Evolutionary conservation across 495 filamentous ascomycete genomes (phyloP).

Genomic region (Astrocystis sublimbata): DNA sequence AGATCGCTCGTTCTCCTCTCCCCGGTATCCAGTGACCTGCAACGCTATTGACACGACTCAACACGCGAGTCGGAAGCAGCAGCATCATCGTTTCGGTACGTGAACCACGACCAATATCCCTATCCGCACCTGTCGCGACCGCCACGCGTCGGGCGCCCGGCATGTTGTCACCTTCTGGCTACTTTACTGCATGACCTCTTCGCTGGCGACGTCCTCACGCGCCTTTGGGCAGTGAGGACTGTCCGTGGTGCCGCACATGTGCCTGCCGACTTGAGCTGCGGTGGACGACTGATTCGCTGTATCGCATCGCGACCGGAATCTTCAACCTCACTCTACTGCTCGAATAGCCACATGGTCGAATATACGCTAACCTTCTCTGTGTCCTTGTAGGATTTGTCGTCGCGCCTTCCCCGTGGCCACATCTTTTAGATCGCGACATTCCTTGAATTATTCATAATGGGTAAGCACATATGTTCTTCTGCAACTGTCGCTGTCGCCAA

Average conservation of each 20-base stretch:
- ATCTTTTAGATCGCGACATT: constrained; percentile 31
- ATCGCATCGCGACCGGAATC: neutral
- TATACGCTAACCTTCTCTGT: constrained; percentile 21
- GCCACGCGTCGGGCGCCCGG: neutral
- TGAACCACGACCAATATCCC: constrained; percentile 5
- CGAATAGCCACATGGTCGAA: constrained; percentile 1
- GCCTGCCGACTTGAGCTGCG: too few species aligned
- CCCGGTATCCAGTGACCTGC: constrained; percentile 16
- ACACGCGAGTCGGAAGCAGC: constrained; percentile 19
- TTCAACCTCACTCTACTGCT: neutral
- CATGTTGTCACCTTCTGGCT: constrained; percentile 2
- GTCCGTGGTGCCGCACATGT: neutral
- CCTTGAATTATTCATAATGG: constrained; percentile 45
- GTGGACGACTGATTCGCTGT: too few species aligned
- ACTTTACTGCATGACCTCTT: neutral
- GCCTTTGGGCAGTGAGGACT: neutral
- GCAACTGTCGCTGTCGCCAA: constrained; percentile 31
- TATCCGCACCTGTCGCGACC: neutral
- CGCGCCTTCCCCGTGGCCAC: constrained; percentile 25
- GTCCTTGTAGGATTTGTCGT: constrained; percentile 28
- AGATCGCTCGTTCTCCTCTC: constrained; percentile 18
- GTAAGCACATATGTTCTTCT: constrained; percentile 47
- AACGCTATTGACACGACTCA: constrained; percentile 17
- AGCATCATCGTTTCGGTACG: constrained; percentile 21
- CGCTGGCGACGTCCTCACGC: neutral